These are phyloP conservation scores for Boletus rubropictus DNA, from an alignment of 768 basidiomycete genomes.

Conservation along the genomic window DNA sequence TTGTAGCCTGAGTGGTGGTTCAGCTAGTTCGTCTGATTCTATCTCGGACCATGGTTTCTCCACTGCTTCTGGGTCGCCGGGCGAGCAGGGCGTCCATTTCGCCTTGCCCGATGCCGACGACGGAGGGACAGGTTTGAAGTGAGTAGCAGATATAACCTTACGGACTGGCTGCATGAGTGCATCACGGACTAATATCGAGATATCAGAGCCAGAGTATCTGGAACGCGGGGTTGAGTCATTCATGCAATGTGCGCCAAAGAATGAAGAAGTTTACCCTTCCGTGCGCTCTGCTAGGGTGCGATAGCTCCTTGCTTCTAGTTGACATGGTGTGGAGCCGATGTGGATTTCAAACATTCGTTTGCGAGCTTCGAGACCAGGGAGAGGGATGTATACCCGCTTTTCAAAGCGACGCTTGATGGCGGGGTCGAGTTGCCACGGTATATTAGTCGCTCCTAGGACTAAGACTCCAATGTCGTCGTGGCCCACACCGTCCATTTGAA, in stretches of 20 bases:
- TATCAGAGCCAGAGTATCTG: constrained; percentile 90
- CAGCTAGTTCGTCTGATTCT: constrained; percentile 81
- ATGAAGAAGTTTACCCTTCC: constrained; percentile 52
- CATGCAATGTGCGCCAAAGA: neutral
- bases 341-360: constrained; percentile 96
- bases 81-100: constrained; percentile 95
- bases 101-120: constrained; percentile 20
- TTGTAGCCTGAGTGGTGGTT: constrained; percentile 69
- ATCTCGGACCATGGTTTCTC: constrained; percentile 91
- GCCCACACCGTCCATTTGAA: constrained; percentile 99
- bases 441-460: constrained; percentile 95
- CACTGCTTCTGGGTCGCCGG: constrained; percentile 77
- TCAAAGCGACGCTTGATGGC: constrained; percentile 99
- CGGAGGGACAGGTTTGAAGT: constrained; percentile 66
- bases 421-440: constrained; percentile 96
- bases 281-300: constrained; percentile 77
- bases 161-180: constrained; percentile 98
- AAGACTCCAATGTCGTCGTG: constrained; percentile 96
- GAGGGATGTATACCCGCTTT: constrained; percentile 96
- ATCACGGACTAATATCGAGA: constrained; percentile 89
- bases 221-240: neutral
- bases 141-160: constrained; percentile 91
- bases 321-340: constrained; percentile 86
- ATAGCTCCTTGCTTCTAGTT: constrained; percentile 74
- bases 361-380: constrained; percentile 89